A percentile compares a stretch with the other conserved stretches of the same genome.
These are phyloP conservation scores for Trichoderma lentiforme DNA, from an alignment of 2,329 filamentous ascomycete genomes.

Conservation along the genomic window DNA sequence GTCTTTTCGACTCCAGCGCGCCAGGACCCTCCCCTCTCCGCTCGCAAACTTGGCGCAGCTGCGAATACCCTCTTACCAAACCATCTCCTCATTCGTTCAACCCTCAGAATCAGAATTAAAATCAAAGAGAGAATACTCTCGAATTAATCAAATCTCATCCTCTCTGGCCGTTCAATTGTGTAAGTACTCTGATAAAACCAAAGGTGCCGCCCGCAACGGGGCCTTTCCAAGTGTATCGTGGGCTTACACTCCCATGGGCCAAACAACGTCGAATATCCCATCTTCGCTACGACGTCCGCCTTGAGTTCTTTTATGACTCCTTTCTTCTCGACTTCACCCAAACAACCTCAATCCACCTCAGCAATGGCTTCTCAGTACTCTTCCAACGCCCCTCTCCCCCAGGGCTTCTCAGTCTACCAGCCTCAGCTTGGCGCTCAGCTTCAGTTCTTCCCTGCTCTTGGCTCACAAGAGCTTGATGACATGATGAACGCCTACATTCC, in stretches of 20 bases:
- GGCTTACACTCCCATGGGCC: conserved; percentile 19
- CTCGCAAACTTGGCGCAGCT: conserved; percentile 18
- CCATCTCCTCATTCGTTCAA: background rate
- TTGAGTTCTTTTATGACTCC: background rate
- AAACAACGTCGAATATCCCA: background rate
- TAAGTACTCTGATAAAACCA: conserved; percentile 5
- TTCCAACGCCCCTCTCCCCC: conserved; percentile 29
- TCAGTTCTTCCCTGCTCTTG: conserved; percentile 65
- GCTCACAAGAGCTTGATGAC: conserved; percentile 58
- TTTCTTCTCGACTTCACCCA: background rate
- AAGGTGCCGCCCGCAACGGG: background rate
- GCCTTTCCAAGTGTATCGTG: background rate
- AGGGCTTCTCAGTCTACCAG: conserved; percentile 61
- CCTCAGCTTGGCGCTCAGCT: conserved; percentile 53
- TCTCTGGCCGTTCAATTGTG: background rate
- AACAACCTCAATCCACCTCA: background rate
- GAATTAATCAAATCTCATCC: background rate
- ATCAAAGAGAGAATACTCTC: background rate
- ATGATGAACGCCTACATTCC: conserved; percentile 57
- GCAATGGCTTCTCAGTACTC: conserved; percentile 29
- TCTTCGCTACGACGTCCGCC: background rate
- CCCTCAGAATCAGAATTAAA: background rate
- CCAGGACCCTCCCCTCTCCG: background rate
- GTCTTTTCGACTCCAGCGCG: conserved; percentile 14
- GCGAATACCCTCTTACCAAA: conserved; percentile 2